Evolutionary conservation across 2,329 filamentous ascomycete genomes (phyloP), one percentile per base, ranked within the genome.

Genomic region (Botryotinia calthae): DNA sequence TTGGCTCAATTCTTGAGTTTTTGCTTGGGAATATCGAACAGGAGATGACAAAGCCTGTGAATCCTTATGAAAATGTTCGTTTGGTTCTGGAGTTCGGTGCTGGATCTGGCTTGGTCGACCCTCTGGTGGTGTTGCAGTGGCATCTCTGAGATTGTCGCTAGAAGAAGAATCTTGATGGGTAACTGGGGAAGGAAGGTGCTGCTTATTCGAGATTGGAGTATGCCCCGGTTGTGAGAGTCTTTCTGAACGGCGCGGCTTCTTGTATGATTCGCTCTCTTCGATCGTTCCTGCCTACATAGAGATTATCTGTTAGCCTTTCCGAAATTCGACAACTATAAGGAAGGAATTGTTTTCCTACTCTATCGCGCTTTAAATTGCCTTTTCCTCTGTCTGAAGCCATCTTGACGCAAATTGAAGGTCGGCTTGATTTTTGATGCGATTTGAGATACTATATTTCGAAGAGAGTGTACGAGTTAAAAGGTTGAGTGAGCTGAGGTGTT

Each of bases 171-270:
- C 88, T 77, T 89, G 84, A 42, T 92, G 85, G 1, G 93, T 97
- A 74, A 95, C 83, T 20, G 94, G 95, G 0, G 94, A 96, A 20
- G 94, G 95, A 28, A 97, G 87, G 75, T 93, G 92, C 71, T 89
- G 86, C 79, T 89, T 88, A 77, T 88, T 85, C 77, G 85, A 85
- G 77, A 91, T 81, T 73, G 90, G 89, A 14, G 89, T 90, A 78
- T 88, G 88, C 73, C 84, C 78, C 67, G 77, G 75, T 80, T 82
- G 79, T 48, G 88, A 89, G 74, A 94, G 84, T 75, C 93, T 90
- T 76, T 93, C 86, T 62, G 93, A 94, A 73, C 93, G 90, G 75
- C 95, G 91, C 74, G 92, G 90, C 82, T 97, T 97, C 87, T 98
- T 98, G 75, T 87, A 73, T n/a, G 72, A 70, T 58, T 77, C 76